phyloP scores from a whole-genome alignment of 768 basidiomycete species.

The Leccinum pellstonianum region DNA sequence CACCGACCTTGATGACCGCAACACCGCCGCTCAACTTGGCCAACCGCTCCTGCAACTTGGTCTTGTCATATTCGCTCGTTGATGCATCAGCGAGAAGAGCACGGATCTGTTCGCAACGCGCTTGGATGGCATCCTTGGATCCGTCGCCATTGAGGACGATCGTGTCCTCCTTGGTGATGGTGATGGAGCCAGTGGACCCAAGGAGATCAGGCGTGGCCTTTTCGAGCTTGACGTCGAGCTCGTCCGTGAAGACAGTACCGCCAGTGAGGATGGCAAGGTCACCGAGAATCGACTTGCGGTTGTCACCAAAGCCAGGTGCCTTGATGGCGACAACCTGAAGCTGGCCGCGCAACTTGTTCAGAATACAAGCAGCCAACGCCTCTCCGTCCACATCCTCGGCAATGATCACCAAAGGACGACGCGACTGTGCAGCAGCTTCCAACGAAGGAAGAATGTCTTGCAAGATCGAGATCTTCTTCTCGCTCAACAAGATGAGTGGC shows the following conservation, averaged over 20 bases:
- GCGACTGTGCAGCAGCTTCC: slow-evolving; percentile 72
- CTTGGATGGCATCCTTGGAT: slow-evolving; percentile 83
- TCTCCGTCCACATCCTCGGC: slow-evolving; percentile 98
- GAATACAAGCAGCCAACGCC: slow-evolving; percentile 94
- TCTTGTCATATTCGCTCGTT: slow-evolving; percentile 91
- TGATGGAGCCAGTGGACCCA: slow-evolving; percentile 86
- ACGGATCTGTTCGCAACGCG: slow-evolving; percentile 96
- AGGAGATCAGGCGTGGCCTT: slow-evolving; percentile 85
- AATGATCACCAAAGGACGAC: slow-evolving; percentile 93
- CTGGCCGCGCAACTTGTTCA: slow-evolving; percentile 99
- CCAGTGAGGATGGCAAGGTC: slow-evolving; percentile 97
- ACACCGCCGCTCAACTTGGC: slow-evolving; percentile 97
- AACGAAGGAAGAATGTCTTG: slow-evolving; percentile 95
- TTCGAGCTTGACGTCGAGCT: slow-evolving; percentile 97
- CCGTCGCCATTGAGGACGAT: slow-evolving; percentile 94
- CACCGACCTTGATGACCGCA: slow-evolving; percentile 98
- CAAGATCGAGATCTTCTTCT: slow-evolving; percentile 96
- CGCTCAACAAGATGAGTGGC: slow-evolving; percentile 87
- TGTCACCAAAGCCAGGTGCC: slow-evolving; percentile 98
- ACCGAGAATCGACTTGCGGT: slow-evolving; percentile 97
- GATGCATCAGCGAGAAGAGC: slow-evolving; percentile 74
- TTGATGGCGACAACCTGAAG: slow-evolving; percentile 93
- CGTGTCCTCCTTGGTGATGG: slow-evolving; percentile 97
- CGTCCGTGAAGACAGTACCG: slow-evolving; percentile 95
- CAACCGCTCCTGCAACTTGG: slow-evolving; percentile 94